Base-by-base conservation (phyloP, 2,329 filamentous ascomycete species). In the Cladosporium phlei region DNA sequence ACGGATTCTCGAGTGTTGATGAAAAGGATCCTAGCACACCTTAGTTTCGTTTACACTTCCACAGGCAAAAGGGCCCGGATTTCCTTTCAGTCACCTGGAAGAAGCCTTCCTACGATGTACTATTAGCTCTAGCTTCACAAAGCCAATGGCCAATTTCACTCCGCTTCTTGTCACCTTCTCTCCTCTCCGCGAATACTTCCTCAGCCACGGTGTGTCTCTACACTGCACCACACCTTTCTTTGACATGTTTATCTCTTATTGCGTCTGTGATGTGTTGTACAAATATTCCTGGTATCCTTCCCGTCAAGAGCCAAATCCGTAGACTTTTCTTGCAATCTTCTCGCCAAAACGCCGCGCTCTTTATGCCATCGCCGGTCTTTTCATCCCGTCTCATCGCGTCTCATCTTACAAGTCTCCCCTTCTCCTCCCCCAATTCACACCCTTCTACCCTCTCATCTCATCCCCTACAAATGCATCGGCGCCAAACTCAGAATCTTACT, bases 401-500 rank as follows among this genome's bases (percentile, higher is more conserved):
- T 19, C 25, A 12, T 14, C 10, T 38, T 38, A 24, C 34, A 38
- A 5, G 12, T 38, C 20, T 9, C 24, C 20, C 12, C 37, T 24
- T n/a, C 17, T 32, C 12, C 40, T 9, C 7, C 16, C 14, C 10
- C 20, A 8, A 20, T 20, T 8, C 30, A 33, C 12, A 12, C 8
- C 22, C 14, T 11, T 21, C 8, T 12, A 2, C 12, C 21, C 8
- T 25, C 39, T 17, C 28, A 7, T 4, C 9, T n/a, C 27, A 21
- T 17, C 12, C 39, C 32, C 40, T 45, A 86, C 66, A 86, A 70
- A 69, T 87, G 81, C 79, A 86, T 82, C 37, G 93, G 91, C 46
- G 93, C 93, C 77, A 98, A 80, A 58, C 88, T 95, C 65, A 98
- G 70, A 61, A 98, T 97, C 80, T 97, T 98, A 61, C 89, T 95